A percentile compares a stretch with the other conserved stretches of the same genome.
These are phyloP conservation scores for Neurospora intermedia DNA, from an alignment of 495 filamentous ascomycete genomes.

Conservation along the genomic window DNA sequence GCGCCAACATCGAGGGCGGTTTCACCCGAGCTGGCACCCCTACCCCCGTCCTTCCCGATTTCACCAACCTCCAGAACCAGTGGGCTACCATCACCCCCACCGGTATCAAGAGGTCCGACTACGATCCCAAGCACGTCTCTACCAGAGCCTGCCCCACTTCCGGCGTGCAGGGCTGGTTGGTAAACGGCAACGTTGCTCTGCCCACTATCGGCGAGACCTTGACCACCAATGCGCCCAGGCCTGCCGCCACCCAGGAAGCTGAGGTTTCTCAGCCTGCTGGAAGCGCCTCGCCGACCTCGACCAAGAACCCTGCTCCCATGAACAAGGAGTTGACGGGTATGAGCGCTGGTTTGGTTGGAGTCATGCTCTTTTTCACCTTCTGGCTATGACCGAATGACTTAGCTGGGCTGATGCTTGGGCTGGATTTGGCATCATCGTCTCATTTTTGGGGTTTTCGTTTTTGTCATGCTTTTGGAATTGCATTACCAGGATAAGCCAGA, in stretches of 20 bases:
- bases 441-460: background rate
- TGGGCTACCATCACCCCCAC: conserved; percentile 66
- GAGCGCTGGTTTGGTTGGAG: conserved; percentile 38
- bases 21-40: conserved; percentile 63
- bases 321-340: conserved; percentile 43
- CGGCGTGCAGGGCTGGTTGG: conserved; percentile 58
- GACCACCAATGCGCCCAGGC: conserved; percentile 14
- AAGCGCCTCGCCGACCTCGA: conserved; percentile 13
- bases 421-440: background rate
- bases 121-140: conserved; percentile 45
- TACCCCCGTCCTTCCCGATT: conserved; percentile 64
- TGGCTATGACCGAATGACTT: conserved; percentile 28
- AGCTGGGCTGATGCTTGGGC: background rate
- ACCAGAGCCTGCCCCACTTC: conserved; percentile 62
- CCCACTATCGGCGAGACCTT: conserved; percentile 55
- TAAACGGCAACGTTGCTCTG: conserved; percentile 55
- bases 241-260: conserved; percentile 6
- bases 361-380: conserved; percentile 44
- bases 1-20: conserved; percentile 49
- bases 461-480: background rate
- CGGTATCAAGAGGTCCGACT: conserved; percentile 52
- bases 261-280: conserved; percentile 4
- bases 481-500: background rate
- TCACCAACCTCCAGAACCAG: conserved; percentile 60
- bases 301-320: conserved; percentile 28